Conservation (phyloP, 2,329 filamentous ascomycete species). For the Rhynchosporium graminicola region DNA sequence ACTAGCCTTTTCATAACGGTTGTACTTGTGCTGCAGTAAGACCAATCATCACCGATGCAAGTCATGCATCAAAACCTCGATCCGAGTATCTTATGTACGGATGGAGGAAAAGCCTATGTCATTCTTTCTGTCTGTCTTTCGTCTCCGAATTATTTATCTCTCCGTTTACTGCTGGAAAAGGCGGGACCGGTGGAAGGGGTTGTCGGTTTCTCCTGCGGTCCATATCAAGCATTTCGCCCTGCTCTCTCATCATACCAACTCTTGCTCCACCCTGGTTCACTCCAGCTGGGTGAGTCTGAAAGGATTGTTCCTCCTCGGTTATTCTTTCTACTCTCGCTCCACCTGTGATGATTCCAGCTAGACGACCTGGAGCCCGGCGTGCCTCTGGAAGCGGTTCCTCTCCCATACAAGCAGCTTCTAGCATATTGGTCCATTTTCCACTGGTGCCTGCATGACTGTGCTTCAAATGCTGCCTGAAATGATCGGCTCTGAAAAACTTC, state of each 20-base stretch:
- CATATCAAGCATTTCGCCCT: slow-evolving; percentile 27
- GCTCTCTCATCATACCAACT: too few relatives aligned
- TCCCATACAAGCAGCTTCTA: slow-evolving; percentile 96
- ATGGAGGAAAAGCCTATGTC: slow-evolving; percentile 27
- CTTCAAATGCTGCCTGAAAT: slow-evolving; percentile 97
- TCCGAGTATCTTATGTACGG: slow-evolving; percentile 35
- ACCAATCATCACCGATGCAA: slow-evolving; percentile 25
- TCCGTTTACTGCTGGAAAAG: slow-evolving; percentile 2
- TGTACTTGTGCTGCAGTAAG: too few relatives aligned
- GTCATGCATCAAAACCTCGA: slow-evolving; percentile 34
- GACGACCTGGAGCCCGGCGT: slow-evolving; percentile 34
- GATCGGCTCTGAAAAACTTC: slow-evolving; percentile 96
- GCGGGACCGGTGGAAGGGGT: neutral
- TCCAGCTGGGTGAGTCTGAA: too few relatives aligned
- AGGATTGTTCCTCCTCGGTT: slow-evolving; percentile 37
- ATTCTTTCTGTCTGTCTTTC: slow-evolving; percentile 20
- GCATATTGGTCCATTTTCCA: slow-evolving; percentile 98
- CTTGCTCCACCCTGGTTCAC: too few relatives aligned
- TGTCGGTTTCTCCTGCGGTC: slow-evolving; percentile 7
- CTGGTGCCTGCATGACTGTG: slow-evolving; percentile 95
- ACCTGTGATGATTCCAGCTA: slow-evolving; percentile 31
- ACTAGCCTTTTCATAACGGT: neutral
- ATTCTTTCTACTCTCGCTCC: slow-evolving; percentile 35
- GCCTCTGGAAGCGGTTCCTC: slow-evolving; percentile 65
- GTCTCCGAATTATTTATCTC: slow-evolving; percentile 10